Evolutionary conservation across 257 asterid species (phyloP), one percentile per base, ranked within the genome.

Genomic region (Primulina tabacum): DNA sequence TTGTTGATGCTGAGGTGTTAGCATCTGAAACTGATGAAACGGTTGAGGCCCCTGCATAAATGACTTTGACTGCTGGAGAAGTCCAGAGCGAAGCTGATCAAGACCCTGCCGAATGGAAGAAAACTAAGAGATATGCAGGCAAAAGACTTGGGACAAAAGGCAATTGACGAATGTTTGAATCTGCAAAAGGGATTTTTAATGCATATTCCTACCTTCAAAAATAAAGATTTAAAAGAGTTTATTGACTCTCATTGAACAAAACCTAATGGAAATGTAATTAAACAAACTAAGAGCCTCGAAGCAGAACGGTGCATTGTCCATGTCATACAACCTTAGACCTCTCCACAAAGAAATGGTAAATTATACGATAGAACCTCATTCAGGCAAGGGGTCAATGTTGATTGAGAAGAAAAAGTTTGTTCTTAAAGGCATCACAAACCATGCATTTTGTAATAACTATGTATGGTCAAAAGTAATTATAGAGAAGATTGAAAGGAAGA

Each of bases 1-100:
- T 71, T 91, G 99, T 62, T 93, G 99, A 78, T 93, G 97, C 89
- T 94, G 99, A 34, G 96, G 95, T 68, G 98, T 73, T 47, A 94
- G 78, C 95, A 94, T 89, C 81, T 91, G 99, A 52, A 91, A 74
- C 74, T 91, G 98, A 86, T 86, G 96, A 73, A 85, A 94, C 38
- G 98, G 93, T 78, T 94, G 99, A 52, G 92, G 81, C 29, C 97
- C 95, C 74, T 90, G 98, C 92, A 91, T 86, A 72, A 82, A 88
- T 65, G 98, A 79, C 82, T 94, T 94, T 59, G 87, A 97, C 83
- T 89, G 99, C 91, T 85, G 99, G 71, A 91, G 93, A 77, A 93
- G 83, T 72, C 97, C 97, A 3, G 96, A 73, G 11, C 98, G 97
- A 47, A 94, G 88, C 83, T 86, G 99, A 73, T 91, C 97, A 18